Evolutionary conservation across 345 rosid species (phyloP).

Genomic region (Conringia planisiliqua): DNA sequence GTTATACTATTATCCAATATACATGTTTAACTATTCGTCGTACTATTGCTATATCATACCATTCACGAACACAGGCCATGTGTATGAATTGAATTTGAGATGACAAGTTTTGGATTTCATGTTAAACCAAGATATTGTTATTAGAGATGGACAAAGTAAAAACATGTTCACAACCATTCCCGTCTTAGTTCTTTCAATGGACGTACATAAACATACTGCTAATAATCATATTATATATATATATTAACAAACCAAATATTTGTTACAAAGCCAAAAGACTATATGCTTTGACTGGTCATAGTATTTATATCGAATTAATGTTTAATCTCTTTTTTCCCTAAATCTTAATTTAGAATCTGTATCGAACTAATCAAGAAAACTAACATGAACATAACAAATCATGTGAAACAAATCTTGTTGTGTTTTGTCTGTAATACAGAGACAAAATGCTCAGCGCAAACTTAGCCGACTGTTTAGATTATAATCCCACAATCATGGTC

Average conservation of each 20-base stretch:
- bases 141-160: slow-evolving; percentile 41
- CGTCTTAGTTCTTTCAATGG: slow-evolving; percentile 37
- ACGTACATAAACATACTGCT: slow-evolving; percentile 7
- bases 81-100: neutral
- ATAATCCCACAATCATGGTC: slow-evolving; percentile 56
- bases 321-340: neutral
- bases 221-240: neutral
- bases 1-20: neutral
- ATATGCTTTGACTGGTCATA: slow-evolving; percentile 29
- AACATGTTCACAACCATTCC: slow-evolving; percentile 43
- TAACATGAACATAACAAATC: slow-evolving; percentile 38
- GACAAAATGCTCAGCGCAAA: slow-evolving; percentile 60
- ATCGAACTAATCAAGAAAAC: slow-evolving; percentile 24
- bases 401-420: slow-evolving; percentile 39
- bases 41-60: neutral
- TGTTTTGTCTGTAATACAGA: slow-evolving; percentile 52
- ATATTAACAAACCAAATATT: slow-evolving; percentile 29
- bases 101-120: slow-evolving; percentile 7
- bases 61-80: slow-evolving; percentile 24
- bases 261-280: slow-evolving; percentile 27
- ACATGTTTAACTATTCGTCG: neutral
- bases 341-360: slow-evolving; percentile 37
- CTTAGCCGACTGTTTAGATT: slow-evolving; percentile 66
- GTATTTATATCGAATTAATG: neutral
- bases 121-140: neutral